Evolutionary conservation across 352 stramenopile species (phyloP).

Genomic region (Albugo candida): DNA sequence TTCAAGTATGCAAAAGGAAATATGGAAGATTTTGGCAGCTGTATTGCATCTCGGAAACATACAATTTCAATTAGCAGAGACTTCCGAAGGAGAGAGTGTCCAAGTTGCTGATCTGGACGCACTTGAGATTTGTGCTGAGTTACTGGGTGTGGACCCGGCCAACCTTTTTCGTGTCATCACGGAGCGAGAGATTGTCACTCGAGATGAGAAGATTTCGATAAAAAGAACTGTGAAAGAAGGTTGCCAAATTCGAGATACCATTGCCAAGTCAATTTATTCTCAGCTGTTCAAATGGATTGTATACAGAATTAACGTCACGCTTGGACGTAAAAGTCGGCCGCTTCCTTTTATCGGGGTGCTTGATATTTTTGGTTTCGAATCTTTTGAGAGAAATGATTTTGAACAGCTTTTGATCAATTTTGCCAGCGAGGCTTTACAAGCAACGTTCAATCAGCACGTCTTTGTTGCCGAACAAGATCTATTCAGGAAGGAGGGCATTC

Average conservation of each 20-base stretch:
- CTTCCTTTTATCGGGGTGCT: slow-evolving; percentile 85
- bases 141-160: slow-evolving; percentile 56
- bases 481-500: slow-evolving; percentile 60
- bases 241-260: slow-evolving; percentile 72
- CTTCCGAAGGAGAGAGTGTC: slow-evolving; percentile 49
- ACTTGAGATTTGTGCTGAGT: slow-evolving; percentile 16
- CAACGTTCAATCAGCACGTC: slow-evolving; percentile 80
- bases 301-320: slow-evolving; percentile 63
- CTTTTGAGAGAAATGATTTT: slow-evolving; percentile 86
- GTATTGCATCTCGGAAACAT: slow-evolving; percentile 73
- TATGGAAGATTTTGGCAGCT: slow-evolving; percentile 59
- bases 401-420: slow-evolving; percentile 84
- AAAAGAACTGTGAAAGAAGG: slow-evolving; percentile 56
- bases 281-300: slow-evolving; percentile 77
- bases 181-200: slow-evolving; percentile 59
- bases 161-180: slow-evolving; percentile 57
- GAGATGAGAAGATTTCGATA: slow-evolving; percentile 66
- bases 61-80: slow-evolving; percentile 48
- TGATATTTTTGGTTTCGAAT: slow-evolving; percentile 97
- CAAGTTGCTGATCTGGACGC: slow-evolving; percentile 31
- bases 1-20: slow-evolving; percentile 33
- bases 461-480: slow-evolving; percentile 75
- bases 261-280: slow-evolving; percentile 87
- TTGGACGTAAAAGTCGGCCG: slow-evolving; percentile 47
- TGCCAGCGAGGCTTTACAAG: slow-evolving; percentile 77